phyloP scores from a whole-genome alignment of 371 early-diverging fungal genomes.

The Rozella allomycis region DNA sequence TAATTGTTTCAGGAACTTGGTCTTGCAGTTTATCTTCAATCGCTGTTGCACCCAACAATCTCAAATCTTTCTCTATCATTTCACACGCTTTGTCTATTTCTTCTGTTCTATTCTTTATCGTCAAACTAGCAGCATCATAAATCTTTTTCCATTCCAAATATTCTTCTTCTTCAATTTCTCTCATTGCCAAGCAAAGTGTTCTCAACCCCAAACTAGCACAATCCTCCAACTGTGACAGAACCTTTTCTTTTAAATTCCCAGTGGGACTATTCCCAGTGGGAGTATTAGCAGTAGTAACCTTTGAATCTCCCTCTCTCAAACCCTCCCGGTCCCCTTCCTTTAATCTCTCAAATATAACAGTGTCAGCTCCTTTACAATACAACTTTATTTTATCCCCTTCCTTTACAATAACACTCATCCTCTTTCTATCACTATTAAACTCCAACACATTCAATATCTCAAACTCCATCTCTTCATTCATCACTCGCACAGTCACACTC shows the following conservation, averaged over 20 bases:
- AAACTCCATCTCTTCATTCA: conserved; percentile 38
- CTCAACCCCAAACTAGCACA: conserved; percentile 8
- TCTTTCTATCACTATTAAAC: conserved; percentile 89
- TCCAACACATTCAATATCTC: conserved; percentile 85
- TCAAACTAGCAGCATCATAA: background rate
- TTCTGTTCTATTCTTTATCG: background rate
- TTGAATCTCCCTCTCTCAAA: too few species aligned
- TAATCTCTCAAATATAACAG: conserved; percentile 58
- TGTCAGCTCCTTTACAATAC: conserved; percentile 91
- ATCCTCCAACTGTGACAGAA: conserved; percentile 44
- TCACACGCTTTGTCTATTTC: conserved; percentile 3
- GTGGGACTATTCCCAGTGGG: too few species aligned
- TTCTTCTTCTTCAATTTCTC: conserved; percentile 1
- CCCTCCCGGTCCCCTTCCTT: too few species aligned
- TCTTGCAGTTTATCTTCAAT: conserved; percentile 98
- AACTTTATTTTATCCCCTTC: conserved; percentile 36
- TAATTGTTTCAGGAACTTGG: conserved; percentile 89
- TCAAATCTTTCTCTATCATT: conserved; percentile 49
- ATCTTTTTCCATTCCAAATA: background rate
- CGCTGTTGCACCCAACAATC: conserved; percentile 85
- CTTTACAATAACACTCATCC: conserved; percentile 88
- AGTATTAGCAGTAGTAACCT: too few species aligned
- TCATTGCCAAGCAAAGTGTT: conserved; percentile 1
- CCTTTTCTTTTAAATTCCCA: conserved; percentile 21
- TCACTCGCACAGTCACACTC: conserved; percentile 47